phyloP scores from a whole-genome alignment of 2,329 filamentous ascomycete genomes.

The Domatiomyces catenatus region DNA sequence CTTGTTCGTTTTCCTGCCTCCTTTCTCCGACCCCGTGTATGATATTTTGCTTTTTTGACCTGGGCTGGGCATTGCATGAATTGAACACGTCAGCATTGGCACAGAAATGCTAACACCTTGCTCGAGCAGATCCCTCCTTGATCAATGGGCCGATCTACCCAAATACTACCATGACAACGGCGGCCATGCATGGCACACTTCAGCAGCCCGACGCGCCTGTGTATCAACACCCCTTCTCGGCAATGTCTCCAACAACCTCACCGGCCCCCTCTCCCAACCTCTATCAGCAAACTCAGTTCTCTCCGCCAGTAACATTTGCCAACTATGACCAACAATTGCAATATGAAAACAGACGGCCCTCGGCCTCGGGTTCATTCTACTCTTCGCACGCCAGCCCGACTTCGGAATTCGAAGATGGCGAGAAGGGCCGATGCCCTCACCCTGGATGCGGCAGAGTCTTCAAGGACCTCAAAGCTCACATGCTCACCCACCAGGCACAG shows the following conservation, averaged over 20 bases:
- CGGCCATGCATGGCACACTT: neutral
- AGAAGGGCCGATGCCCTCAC: slow-evolving; percentile 61
- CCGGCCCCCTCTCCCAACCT: slow-evolving; percentile 20
- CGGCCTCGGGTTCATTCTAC: slow-evolving; percentile 50
- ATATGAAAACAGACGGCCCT: slow-evolving; percentile 24
- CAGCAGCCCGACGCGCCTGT: neutral
- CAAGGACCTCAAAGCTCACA: slow-evolving; percentile 85
- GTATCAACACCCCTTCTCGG: slow-evolving; percentile 6
- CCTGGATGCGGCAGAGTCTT: slow-evolving; percentile 73
- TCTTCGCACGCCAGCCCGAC: slow-evolving; percentile 48
- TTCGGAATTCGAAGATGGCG: slow-evolving; percentile 47
- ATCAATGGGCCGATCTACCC: slow-evolving; percentile 20
- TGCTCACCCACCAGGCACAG: slow-evolving; percentile 84
- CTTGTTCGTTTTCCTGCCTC: slow-evolving; percentile 31
- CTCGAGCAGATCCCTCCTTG: slow-evolving; percentile 1
- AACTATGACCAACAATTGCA: slow-evolving; percentile 18
- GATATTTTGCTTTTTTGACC: slow-evolving; percentile 1
- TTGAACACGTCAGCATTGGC: slow-evolving; percentile 3
- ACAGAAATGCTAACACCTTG: slow-evolving; percentile 5
- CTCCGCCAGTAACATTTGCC: slow-evolving; percentile 11
- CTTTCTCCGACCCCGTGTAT: slow-evolving; percentile 8
- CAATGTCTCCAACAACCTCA: slow-evolving; percentile 23
- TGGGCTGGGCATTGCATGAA: neutral
- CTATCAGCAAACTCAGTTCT: slow-evolving; percentile 19
- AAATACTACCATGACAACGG: slow-evolving; percentile 31